Base-by-base conservation (phyloP, 2,329 filamentous ascomycete genomes). In the Shiraia bambusicola region DNA sequence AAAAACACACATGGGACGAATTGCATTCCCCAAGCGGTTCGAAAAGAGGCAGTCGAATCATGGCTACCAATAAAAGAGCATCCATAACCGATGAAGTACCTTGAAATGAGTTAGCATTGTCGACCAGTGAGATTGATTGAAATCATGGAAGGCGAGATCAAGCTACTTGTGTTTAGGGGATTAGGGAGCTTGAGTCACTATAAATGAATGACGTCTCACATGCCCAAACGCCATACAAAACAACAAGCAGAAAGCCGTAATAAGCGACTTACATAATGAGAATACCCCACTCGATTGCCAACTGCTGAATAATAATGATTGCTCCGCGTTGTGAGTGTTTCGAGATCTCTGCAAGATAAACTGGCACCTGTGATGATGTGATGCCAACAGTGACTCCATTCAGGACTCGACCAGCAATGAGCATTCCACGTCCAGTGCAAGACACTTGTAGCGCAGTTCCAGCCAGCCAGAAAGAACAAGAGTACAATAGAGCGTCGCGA, bases 31-130 rank as follows among this genome's bases (percentile, higher is more conserved):
- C 72, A 76, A 3, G 73, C 70, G 5, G 67, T 71, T 11, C 73
- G 65, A 59, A 75, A 76, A 0, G 71, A 72, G 8, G 71, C 65
- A 3, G 65, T 50, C 5, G 33, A 35, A 15, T 35, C 15, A 1
- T 43, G 37, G 7, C 65, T 64, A 13, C 33, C 36, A 28, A 75
- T 73, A 49, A 71, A 74, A 12, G 60, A 67, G 57, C 70, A 73
- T 11, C 72, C 73, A 44, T 74, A 75, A 15, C 69, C 69, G 40
- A 75, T 69, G 53, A 75, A 75, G 61, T 71, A 77, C 72, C 54
- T 6, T 31, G 31, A 2, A 29, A 27, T 26, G 6, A 28, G 24
- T 12, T 26, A 10, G n/a, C n/a, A 15, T 9, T 29, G 28, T 16
- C 24, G 14, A 14, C n/a, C 6, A 7, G 10, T 6, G 11, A n/a